phyloP scores from a whole-genome alignment of 2,329 filamentous ascomycete species.

The Zasmidium angulare region DNA sequence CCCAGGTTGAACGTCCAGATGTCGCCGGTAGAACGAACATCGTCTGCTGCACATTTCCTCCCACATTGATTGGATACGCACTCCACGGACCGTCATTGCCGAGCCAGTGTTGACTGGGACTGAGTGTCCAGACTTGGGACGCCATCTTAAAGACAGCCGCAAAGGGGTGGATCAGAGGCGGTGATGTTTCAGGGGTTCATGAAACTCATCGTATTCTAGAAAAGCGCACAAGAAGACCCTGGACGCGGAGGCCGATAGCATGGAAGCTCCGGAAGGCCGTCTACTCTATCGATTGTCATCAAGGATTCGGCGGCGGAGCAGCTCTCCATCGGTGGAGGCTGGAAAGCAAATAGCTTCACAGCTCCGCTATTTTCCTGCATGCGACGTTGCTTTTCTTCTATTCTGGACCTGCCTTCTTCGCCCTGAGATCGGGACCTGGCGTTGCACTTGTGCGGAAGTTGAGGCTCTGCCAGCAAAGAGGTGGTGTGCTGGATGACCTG shows the following conservation, averaged over 20 bases:
- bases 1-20: conserved; percentile 68
- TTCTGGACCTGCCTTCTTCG: background rate
- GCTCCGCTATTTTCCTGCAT: background rate
- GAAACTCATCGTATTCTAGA: background rate
- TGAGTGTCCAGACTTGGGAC: background rate
- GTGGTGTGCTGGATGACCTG: background rate
- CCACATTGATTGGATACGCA: conserved; percentile 3
- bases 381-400: background rate
- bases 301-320: background rate
- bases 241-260: background rate
- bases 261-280: background rate
- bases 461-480: background rate
- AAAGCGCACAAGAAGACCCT: background rate
- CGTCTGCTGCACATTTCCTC: background rate
- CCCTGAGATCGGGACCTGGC: background rate
- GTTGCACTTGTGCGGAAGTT: background rate
- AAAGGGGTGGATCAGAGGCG: background rate
- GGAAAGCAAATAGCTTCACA: background rate
- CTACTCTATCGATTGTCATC: background rate
- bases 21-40: conserved; percentile 61
- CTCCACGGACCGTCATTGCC: conserved; percentile 10
- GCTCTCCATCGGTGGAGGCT: background rate
- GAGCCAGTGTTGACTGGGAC: background rate
- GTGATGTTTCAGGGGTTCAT: background rate
- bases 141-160: background rate